Evolutionary conservation across 768 basidiomycete species (phyloP).

Genomic region (Amanita jacksonii): DNA sequence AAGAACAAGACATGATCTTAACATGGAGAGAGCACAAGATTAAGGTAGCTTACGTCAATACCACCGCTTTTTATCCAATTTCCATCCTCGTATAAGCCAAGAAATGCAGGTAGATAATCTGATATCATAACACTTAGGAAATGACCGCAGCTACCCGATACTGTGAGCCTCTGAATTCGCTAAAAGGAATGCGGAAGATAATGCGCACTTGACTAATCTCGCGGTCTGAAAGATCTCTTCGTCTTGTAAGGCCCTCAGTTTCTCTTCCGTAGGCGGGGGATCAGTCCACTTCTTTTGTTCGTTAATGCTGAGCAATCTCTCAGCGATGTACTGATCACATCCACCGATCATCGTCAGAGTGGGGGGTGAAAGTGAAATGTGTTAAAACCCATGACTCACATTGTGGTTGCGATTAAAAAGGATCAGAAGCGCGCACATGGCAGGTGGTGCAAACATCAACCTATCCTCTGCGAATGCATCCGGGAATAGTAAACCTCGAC

Average conservation of each 20-base stretch:
- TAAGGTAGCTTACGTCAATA: background rate
- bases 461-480: constrained; percentile 48
- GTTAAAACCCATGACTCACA: constrained; percentile 23
- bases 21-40: background rate
- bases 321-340: constrained; percentile 38
- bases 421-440: constrained; percentile 42
- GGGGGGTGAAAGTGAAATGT: too few relatives aligned
- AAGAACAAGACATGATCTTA: background rate
- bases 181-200: too few relatives aligned
- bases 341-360: background rate
- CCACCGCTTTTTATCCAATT: constrained; percentile 27
- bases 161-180: too few relatives aligned
- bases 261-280: constrained; percentile 25
- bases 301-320: constrained; percentile 44
- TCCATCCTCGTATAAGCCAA: constrained; percentile 44
- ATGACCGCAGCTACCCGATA: constrained; percentile 33
- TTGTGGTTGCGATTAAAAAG: constrained; percentile 54
- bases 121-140: constrained; percentile 46
- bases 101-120: constrained; percentile 52
- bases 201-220: constrained; percentile 38
- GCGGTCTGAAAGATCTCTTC: constrained; percentile 53
- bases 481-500: constrained; percentile 41
- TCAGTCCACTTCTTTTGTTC: constrained; percentile 38
- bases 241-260: constrained; percentile 25
- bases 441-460: constrained; percentile 43